Conservation (phyloP, 257 asterid species). For the Galeopsis tetrahit region DNA sequence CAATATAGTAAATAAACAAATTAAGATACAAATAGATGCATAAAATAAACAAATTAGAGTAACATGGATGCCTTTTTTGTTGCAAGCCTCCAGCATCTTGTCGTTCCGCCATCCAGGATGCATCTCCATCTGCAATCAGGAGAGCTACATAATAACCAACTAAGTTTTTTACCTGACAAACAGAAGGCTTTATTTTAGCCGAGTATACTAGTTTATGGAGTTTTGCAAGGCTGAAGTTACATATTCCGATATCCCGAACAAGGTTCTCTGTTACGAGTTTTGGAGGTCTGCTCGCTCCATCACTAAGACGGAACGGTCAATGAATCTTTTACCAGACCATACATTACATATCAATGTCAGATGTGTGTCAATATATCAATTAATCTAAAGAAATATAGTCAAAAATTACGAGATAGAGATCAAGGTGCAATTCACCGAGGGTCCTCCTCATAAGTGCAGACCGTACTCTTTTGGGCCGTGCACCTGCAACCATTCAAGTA, state of each 20-base stretch:
- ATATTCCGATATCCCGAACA: conserved; percentile 68
- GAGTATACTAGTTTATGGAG: conserved; percentile 51
- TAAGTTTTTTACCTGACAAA: conserved; percentile 55
- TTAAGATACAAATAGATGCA: no score
- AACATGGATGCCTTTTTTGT: no score
- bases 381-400: neutral
- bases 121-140: no score
- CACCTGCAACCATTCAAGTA: no score
- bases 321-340: conserved; percentile 44
- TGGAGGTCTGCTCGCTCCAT: conserved; percentile 72
- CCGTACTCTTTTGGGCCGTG: conserved; percentile 63
- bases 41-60: no score
- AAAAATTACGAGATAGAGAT: conserved; percentile 62
- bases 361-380: neutral
- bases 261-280: conserved; percentile 55
- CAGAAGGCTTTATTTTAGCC: conserved; percentile 65
- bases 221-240: conserved; percentile 60
- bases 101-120: no score
- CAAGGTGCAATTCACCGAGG: conserved; percentile 70
- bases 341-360: neutral
- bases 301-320: conserved; percentile 71
- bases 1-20: no score
- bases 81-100: no score
- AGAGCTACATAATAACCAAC: neutral
- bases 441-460: conserved; percentile 64